A percentile compares a stretch with the other conserved stretches of the same genome.
Conservation (phyloP, 176 grass and related monocot species). For the sorghum (Sorghum bicolor) region Sorghum_bicolor_NCBIv3 NC_012872.2:14061501-14062000, state of each 20-base stretch:
- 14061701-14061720: too few species aligned
- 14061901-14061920: neutral
- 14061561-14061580: slow-evolving; percentile 16
- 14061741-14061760: too few species aligned
- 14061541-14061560: slow-evolving; percentile 12
- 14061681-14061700: too few species aligned
- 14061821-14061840: too few species aligned
- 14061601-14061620: neutral
- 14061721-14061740: too few species aligned
- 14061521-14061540: slow-evolving; percentile 29
- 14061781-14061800: too few species aligned
- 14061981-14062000: neutral
- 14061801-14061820: too few species aligned
- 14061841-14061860: too few species aligned
- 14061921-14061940: neutral
- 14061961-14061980: too few species aligned
- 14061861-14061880: too few species aligned
- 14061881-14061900: neutral
- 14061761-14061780: too few species aligned
- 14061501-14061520: neutral
- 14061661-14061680: too few species aligned
- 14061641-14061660: neutral
- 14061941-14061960: neutral
- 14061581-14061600: neutral
- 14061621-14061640: neutral